Conservation (phyloP, 2,329 filamentous ascomycete genomes). For the Escovopsis weberi region DNA sequence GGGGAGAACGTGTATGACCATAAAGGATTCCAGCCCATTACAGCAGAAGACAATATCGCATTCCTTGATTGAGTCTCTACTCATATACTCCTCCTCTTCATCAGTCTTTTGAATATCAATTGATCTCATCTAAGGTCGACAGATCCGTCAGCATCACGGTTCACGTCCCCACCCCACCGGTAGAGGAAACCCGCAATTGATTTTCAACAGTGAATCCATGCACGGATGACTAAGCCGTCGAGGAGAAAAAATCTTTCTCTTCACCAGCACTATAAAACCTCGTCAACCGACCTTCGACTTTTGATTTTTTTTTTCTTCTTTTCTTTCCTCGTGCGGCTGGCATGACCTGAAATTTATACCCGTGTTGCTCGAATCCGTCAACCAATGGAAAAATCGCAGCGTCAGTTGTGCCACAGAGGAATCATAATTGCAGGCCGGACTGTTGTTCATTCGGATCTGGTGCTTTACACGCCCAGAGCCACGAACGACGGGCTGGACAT, state of each 20-base stretch:
- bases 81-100: too few relatives aligned
- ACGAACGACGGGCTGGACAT: slow-evolving; percentile 30
- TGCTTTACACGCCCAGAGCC: slow-evolving; percentile 14
- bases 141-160: neutral
- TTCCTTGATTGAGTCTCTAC: too few relatives aligned
- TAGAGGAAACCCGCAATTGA: too few relatives aligned
- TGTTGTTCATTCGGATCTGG: slow-evolving; percentile 31
- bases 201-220: neutral
- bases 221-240: slow-evolving; percentile 10
- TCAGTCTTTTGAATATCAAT: too few relatives aligned
- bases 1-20: too few relatives aligned
- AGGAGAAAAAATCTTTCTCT: neutral
- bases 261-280: slow-evolving; percentile 16
- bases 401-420: slow-evolving; percentile 69
- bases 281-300: slow-evolving; percentile 9
- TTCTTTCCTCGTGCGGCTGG: slow-evolving; percentile 66
- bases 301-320: slow-evolving; percentile 29
- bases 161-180: too few relatives aligned
- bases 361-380: slow-evolving; percentile 60
- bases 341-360: slow-evolving; percentile 53
- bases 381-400: slow-evolving; percentile 42
- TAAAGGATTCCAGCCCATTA: too few relatives aligned
- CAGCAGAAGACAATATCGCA: too few relatives aligned
- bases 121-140: too few relatives aligned
- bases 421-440: slow-evolving; percentile 63